Evolutionary conservation across 345 rosid genomes (phyloP), one percentile per base, ranked within the genome.

Genomic region (Salix caprea): DNA sequence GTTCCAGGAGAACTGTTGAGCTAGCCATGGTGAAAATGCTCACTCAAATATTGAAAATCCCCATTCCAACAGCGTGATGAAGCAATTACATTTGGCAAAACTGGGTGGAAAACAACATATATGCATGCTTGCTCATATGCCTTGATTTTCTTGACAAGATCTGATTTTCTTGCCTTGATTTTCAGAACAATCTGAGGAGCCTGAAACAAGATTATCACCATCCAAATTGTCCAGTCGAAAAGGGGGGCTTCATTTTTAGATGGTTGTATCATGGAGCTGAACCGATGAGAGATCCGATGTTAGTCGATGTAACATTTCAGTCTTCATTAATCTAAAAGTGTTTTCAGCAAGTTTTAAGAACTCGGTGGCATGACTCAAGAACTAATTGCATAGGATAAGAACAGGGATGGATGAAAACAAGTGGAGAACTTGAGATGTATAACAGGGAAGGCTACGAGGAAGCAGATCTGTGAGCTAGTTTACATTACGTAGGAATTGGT

Each of bases 51-150:
- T 82, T 2, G 90, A 83, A 74, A 87, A 79, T 89, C 86, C 72
- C 97, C 98, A 73, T 77, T 79, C 99, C 97, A 92, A 75, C 97
- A 83, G 83, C 97, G 89, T 5, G 91, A 83, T 36, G 37, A 36
- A 7, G 94, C 98, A 26, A 91, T 65, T 30, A 92, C 91, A 52
- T 89, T 86, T 13, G 90, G 78, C 74, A 90, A 72, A 26, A 83
- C 74, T 1, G 97, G 97, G 65, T 93, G 97, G 87, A 83, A 90
- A 28, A 81, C 84, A 44, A 91, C 88, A 60, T 89, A 96, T 70
- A 88, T 48, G 73, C 97, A 91, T 6, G 97, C 89, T 5, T 90
- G 90, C 74, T 86, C 85, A 70, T 87, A 90, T 37, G 89, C 97
- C 79, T 88, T 87, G 69, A 90, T 86, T 82, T 86, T 91, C 83